Evolutionary conservation across 306 rosid species (phyloP).

Genomic region (Rosa lucieae): DNA sequence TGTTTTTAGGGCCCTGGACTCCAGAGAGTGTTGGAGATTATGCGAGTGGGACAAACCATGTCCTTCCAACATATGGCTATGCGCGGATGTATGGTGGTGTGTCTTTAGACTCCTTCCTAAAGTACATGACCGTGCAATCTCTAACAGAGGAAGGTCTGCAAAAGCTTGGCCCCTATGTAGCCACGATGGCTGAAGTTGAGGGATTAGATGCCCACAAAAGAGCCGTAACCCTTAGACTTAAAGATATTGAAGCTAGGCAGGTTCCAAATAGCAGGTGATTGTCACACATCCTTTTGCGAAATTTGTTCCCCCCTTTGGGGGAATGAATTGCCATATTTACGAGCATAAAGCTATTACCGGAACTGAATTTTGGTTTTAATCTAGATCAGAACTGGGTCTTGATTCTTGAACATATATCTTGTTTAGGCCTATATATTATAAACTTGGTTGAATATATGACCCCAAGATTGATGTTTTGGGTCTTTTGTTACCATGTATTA

Average conservation of each 20-base stretch:
- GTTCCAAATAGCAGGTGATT: conserved; percentile 49
- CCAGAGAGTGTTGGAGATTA: conserved; percentile 98
- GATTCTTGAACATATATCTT: background rate
- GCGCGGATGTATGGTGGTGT: conserved; percentile 98
- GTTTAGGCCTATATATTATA: background rate
- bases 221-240: conserved; percentile 89
- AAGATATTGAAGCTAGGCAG: conserved; percentile 79
- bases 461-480: background rate
- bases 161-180: conserved; percentile 85
- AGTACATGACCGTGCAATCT: conserved; percentile 94
- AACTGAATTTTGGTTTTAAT: background rate
- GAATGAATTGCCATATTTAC: background rate
- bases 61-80: conserved; percentile 97
- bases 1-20: conserved; percentile 92
- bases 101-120: conserved; percentile 85
- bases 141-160: conserved; percentile 88
- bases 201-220: conserved; percentile 93
- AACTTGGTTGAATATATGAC: background rate
- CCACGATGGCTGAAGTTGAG: conserved; percentile 92
- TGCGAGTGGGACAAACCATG: conserved; percentile 98
- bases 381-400: background rate
- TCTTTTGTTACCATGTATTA: background rate
- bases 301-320: background rate
- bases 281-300: background rate
- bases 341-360: background rate